Percentiles rank a stretch among this genome's conserved stretches.
Evolutionary conservation across 352 stramenopile genomes (phyloP).

Genomic region (Phytophthora chlamydospora): DNA sequence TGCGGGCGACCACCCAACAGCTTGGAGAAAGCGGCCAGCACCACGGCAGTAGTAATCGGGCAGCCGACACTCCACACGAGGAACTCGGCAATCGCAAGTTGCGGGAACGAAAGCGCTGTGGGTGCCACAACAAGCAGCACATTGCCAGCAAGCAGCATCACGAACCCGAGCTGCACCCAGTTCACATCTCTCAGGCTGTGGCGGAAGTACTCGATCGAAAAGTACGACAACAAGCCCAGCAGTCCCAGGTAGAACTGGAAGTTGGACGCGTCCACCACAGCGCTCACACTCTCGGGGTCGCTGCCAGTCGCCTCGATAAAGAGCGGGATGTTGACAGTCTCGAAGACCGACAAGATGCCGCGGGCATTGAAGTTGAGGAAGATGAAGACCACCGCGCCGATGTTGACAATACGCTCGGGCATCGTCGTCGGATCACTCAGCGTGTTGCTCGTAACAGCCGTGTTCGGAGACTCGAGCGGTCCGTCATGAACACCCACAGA

Average conservation of each 20-base stretch:
- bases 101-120: conserved; percentile 45
- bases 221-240: conserved; percentile 69
- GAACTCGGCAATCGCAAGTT: conserved; percentile 55
- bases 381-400: conserved; percentile 70
- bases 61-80: conserved; percentile 80
- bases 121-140: conserved; percentile 55
- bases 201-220: conserved; percentile 76
- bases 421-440: conserved; percentile 55
- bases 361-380: conserved; percentile 77
- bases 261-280: conserved; percentile 66
- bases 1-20: conserved; percentile 67
- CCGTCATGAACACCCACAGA: conserved; percentile 57
- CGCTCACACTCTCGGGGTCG: conserved; percentile 48
- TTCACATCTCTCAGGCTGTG: conserved; percentile 62
- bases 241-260: conserved; percentile 82
- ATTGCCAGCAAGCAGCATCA: conserved; percentile 63
- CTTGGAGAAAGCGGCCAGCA: conserved; percentile 73
- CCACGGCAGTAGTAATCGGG: conserved; percentile 70
- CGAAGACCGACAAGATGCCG: conserved; percentile 77
- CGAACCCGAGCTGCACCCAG: conserved; percentile 70
- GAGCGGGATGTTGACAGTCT: conserved; percentile 81
- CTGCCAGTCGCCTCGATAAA: conserved; percentile 68
- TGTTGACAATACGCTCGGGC: conserved; percentile 63
- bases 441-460: conserved; percentile 39
- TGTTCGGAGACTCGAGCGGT: conserved; percentile 47